Evolutionary conservation across 2,329 filamentous ascomycete genomes (phyloP).

Genomic region (Fusarium cyanostomum): DNA sequence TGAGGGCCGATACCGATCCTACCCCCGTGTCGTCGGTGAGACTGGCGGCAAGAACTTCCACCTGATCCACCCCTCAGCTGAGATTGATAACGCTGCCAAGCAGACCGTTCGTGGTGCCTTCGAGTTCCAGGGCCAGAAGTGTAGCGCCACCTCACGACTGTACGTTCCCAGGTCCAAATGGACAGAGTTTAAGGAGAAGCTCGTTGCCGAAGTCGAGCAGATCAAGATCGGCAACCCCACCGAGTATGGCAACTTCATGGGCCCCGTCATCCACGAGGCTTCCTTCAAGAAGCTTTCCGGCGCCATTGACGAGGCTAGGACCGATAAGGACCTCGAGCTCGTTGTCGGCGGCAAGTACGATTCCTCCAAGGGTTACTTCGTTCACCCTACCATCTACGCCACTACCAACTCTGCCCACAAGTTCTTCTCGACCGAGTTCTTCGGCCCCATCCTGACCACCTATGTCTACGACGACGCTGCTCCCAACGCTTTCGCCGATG

Average conservation of each 20-base stretch:
- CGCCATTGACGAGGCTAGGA: constrained; percentile 83
- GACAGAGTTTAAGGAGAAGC: constrained; percentile 73
- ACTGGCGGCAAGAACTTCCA: constrained; percentile 97
- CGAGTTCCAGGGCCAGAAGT: constrained; percentile 93
- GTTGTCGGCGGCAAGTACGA: constrained; percentile 82
- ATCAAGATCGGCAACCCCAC: constrained; percentile 76
- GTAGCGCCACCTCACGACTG: constrained; percentile 81
- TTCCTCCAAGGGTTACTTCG: constrained; percentile 80
- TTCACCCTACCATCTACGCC: constrained; percentile 84
- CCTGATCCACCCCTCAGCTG: constrained; percentile 79
- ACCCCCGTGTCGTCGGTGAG: constrained; percentile 89
- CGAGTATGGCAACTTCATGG: constrained; percentile 81
- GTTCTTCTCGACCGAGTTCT: constrained; percentile 81
- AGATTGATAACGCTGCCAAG: constrained; percentile 79
- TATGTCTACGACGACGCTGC: constrained; percentile 80
- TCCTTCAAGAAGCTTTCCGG: constrained; percentile 83
- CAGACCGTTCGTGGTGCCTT: constrained; percentile 89
- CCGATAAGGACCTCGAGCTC: constrained; percentile 76
- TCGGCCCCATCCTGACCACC: constrained; percentile 78
- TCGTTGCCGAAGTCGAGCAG: constrained; percentile 74
- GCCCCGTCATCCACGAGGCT: constrained; percentile 83
- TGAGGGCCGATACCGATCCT: constrained; percentile 82
- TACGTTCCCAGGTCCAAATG: constrained; percentile 82
- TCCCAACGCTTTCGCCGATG: constrained; percentile 64
- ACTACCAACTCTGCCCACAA: constrained; percentile 78